Percentiles rank a stretch among this genome's conserved stretches.
These are phyloP conservation scores for Penicillium sclerotigenum DNA, from an alignment of 2,329 filamentous ascomycete species.

Conservation along the genomic window DNA sequence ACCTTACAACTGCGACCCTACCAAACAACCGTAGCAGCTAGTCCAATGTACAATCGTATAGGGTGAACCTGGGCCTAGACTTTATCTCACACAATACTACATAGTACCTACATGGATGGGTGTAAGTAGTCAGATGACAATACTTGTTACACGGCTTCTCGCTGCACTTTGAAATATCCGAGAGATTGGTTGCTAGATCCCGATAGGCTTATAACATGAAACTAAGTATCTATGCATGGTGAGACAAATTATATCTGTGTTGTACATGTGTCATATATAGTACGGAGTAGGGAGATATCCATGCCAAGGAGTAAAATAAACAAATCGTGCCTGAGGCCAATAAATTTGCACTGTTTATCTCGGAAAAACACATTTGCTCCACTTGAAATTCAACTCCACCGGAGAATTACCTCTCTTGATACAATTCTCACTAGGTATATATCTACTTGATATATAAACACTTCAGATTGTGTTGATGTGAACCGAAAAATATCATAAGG, in stretches of 20 bases:
- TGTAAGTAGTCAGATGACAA: not conserved
- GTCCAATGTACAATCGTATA: not conserved
- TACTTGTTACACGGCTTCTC: not conserved
- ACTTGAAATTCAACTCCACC: not conserved
- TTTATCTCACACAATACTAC: not conserved
- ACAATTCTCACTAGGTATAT: not conserved
- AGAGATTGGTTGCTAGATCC: not conserved
- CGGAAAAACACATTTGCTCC: constrained; percentile 1
- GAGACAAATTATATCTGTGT: not conserved
- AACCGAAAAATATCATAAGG: not conserved
- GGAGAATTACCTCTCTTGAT: constrained; percentile 2
- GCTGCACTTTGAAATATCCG: not conserved
- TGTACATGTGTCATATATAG: not conserved
- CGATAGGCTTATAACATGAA: not conserved
- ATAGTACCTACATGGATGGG: not conserved
- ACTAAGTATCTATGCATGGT: not conserved
- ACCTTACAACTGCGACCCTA: not conserved
- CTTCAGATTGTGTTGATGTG: not conserved
- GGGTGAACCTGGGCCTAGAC: not conserved
- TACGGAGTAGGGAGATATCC: not conserved
- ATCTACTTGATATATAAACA: not conserved
- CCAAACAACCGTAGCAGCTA: too few species aligned
- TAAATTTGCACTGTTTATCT: not conserved
- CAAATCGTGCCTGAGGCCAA: not conserved
- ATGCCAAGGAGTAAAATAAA: not conserved